These are phyloP conservation scores for Dryas octopetala DNA, from an alignment of 306 rosid species.

Conservation along the genomic window DNA sequence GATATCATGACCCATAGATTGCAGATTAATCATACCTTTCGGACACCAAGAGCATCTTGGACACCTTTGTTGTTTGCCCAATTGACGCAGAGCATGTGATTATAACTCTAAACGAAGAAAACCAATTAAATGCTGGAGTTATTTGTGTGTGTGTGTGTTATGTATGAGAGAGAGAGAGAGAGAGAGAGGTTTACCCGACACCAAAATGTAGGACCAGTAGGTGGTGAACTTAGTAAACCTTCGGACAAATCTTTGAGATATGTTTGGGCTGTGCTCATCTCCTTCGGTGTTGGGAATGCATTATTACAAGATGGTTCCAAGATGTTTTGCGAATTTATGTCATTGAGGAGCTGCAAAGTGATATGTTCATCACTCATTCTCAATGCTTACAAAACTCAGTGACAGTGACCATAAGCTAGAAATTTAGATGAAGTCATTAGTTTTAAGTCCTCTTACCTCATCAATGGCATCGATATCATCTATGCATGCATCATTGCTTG, in stretches of 20 bases:
- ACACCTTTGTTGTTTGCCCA: constrained; percentile 29
- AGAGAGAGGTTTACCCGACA: constrained; percentile 11
- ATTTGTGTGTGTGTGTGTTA: too few species aligned
- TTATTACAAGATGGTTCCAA: constrained; percentile 25
- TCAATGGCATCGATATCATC: constrained; percentile 17
- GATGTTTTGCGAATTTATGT: constrained; percentile 19
- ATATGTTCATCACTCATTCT: neutral
- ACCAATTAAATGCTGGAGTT: neutral
- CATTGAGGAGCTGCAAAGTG: constrained; percentile 20
- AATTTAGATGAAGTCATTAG: neutral
- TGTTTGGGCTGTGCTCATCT: neutral
- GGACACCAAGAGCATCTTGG: constrained; percentile 29
- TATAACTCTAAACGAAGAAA: constrained; percentile 12
- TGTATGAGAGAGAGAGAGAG: too few species aligned
- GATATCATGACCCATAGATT: neutral
- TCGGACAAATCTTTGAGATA: constrained; percentile 11
- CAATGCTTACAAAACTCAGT: neutral
- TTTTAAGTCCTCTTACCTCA: neutral
- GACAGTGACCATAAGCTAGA: neutral
- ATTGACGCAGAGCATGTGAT: constrained; percentile 12
- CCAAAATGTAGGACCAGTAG: constrained; percentile 12
- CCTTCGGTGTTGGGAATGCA: constrained; percentile 14
- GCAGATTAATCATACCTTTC: constrained; percentile 16
- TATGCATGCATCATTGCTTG: constrained; percentile 17
- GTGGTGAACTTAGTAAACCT: constrained; percentile 7